Evolutionary conservation across 2,329 filamentous ascomycete species (phyloP).

Genomic region (Venturiaceae sp.): DNA sequence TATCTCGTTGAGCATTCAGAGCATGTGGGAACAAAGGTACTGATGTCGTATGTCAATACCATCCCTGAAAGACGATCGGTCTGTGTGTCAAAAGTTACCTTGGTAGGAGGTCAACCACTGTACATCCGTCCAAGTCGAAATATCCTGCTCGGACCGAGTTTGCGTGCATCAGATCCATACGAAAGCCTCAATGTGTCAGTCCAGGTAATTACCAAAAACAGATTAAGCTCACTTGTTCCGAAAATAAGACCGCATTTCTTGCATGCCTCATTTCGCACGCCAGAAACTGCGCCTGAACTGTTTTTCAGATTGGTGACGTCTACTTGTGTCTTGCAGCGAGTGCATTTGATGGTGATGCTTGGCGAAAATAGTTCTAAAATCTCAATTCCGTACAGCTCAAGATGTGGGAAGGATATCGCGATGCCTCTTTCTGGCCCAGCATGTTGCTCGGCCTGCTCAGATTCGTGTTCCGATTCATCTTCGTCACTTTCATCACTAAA

Average conservation of each 20-base stretch:
- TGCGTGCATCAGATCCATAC: conserved; percentile 61
- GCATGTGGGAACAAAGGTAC: conserved; percentile 72
- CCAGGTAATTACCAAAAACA: background rate
- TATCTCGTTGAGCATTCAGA: conserved; percentile 62
- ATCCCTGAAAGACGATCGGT: background rate
- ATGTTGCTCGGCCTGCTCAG: conserved; percentile 17
- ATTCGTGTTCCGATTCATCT: conserved; percentile 24
- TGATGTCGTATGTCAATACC: too few relatives aligned
- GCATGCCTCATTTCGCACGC: conserved; percentile 38
- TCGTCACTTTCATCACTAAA: conserved; percentile 26
- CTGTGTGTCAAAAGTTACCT: conserved; percentile 31
- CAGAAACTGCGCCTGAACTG: conserved; percentile 27
- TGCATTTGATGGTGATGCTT: conserved; percentile 65
- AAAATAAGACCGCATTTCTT: conserved; percentile 44
- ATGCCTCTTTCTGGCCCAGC: conserved; percentile 55
- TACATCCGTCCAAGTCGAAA: conserved; percentile 66
- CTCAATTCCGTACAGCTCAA: conserved; percentile 71
- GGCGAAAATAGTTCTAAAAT: conserved; percentile 59
- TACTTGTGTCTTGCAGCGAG: conserved; percentile 63
- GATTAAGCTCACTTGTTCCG: conserved; percentile 20
- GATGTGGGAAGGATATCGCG: conserved; percentile 66
- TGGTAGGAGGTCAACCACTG: conserved; percentile 65
- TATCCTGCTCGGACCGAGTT: conserved; percentile 70
- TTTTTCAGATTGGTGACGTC: conserved; percentile 60
- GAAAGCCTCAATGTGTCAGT: conserved; percentile 29